Evolutionary conservation across 2,329 filamentous ascomycete species (phyloP).

Genomic region (Magnaporthiopsis incrustans): DNA sequence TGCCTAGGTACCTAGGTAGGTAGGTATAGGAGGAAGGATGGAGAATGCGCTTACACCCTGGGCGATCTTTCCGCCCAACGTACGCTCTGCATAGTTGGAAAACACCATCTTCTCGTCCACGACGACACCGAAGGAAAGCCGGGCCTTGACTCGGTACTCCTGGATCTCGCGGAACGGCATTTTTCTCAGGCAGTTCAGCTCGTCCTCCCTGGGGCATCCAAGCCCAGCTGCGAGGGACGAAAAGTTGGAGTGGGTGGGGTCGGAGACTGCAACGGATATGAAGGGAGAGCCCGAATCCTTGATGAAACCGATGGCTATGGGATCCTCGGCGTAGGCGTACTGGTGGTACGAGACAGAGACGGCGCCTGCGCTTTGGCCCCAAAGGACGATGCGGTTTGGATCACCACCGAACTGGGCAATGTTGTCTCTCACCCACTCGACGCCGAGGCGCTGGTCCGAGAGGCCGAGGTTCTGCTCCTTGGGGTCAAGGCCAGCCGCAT

Average conservation of each 20-base stretch:
- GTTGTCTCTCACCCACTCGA: conserved; percentile 49
- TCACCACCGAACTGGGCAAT: conserved; percentile 46
- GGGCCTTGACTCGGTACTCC: conserved; percentile 11
- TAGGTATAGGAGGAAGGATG: too few relatives aligned
- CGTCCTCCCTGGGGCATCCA: conserved; percentile 22
- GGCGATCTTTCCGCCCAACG: conserved; percentile 18
- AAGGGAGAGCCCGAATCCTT: conserved; percentile 17
- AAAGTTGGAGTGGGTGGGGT: neutral
- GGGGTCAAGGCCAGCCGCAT: conserved; percentile 16
- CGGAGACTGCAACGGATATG: neutral
- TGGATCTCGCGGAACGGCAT: conserved; percentile 21
- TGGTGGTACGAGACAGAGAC: conserved; percentile 32
- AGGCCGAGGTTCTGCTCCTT: conserved; percentile 43
- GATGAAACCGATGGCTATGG: neutral
- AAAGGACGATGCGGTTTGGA: conserved; percentile 37
- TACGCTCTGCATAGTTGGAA: conserved; percentile 20
- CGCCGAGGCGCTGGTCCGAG: conserved; percentile 39
- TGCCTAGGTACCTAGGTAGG: neutral
- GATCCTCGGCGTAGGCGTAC: conserved; percentile 1
- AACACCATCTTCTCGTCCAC: conserved; percentile 20
- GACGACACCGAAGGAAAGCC: neutral
- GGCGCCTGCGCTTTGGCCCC: conserved; percentile 40
- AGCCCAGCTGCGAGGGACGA: neutral
- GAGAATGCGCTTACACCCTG: neutral
- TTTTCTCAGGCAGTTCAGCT: conserved; percentile 28